A percentile compares a stretch with the other conserved stretches of the same genome.
phyloP scores from a whole-genome alignment of 305 asterid species.

The Solanum hybrid region DNA sequence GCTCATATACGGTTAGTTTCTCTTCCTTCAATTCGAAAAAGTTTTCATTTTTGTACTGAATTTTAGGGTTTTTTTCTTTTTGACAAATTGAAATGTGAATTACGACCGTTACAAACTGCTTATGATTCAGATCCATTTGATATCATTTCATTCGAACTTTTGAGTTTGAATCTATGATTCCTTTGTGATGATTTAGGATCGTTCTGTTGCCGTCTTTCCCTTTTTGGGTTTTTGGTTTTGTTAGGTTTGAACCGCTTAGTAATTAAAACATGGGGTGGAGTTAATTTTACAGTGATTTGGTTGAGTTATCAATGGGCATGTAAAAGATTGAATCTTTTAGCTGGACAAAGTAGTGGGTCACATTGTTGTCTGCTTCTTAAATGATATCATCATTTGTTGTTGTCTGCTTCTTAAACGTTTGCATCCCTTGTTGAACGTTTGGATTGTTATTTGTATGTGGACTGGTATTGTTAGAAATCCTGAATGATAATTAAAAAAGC shows the following conservation, averaged over 20 bases:
- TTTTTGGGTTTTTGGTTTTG: neutral
- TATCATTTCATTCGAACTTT: neutral
- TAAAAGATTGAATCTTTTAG: neutral
- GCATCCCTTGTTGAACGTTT: neutral
- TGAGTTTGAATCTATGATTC: neutral
- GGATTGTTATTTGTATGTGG: neutral
- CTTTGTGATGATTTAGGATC: neutral
- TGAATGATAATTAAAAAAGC: neutral
- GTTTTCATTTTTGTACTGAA: neutral
- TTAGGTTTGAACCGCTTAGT: neutral
- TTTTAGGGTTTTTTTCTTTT: neutral
- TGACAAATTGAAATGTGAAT: neutral
- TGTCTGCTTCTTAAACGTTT: neutral
- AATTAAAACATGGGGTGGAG: neutral
- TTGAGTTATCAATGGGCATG: neutral
- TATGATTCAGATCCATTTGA: slow-evolving; percentile 4
- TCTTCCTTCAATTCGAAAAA: neutral
- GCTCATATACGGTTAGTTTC: neutral
- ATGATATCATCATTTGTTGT: neutral
- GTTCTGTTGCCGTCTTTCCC: neutral
- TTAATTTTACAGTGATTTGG: neutral
- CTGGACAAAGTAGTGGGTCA: neutral
- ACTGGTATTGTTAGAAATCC: neutral
- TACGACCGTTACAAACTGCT: neutral
- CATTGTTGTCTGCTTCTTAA: neutral